phyloP scores from a whole-genome alignment of 2,329 filamentous ascomycete species.

The Alternaria triticimaculans region DNA sequence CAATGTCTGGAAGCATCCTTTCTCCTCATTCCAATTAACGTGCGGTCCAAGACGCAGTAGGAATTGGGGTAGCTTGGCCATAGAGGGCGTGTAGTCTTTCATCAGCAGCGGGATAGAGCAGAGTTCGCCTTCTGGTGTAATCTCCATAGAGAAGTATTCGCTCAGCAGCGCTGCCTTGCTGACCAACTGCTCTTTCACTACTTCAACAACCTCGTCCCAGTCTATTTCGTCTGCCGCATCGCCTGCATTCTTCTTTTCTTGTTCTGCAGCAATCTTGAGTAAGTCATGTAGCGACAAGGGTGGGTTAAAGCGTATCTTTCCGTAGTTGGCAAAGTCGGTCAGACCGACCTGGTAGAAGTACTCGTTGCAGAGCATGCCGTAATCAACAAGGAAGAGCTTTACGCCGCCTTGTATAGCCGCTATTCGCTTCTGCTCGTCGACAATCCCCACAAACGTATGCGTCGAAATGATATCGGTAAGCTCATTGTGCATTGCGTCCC shows the following conservation, averaged over 20 bases:
- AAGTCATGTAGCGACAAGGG: constrained; percentile 74
- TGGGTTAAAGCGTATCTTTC: constrained; percentile 78
- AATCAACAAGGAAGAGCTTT: constrained; percentile 91
- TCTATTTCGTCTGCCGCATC: constrained; percentile 63
- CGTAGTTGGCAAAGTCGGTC: constrained; percentile 96
- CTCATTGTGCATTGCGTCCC: constrained; percentile 80
- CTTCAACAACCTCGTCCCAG: constrained; percentile 68
- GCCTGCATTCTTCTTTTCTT: constrained; percentile 65
- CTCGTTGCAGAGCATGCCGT: constrained; percentile 82
- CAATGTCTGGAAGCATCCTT: constrained; percentile 83
- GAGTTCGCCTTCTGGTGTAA: constrained; percentile 79
- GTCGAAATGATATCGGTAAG: constrained; percentile 86
- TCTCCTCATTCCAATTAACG: constrained; percentile 86
- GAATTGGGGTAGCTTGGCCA: constrained; percentile 88
- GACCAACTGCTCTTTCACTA: constrained; percentile 72
- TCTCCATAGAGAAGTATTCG: constrained; percentile 90
- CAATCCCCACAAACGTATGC: constrained; percentile 91
- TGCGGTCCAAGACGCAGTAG: constrained; percentile 86
- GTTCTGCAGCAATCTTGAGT: constrained; percentile 73
- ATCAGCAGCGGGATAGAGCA: constrained; percentile 81
- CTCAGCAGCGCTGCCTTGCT: constrained; percentile 82
- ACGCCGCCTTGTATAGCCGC: constrained; percentile 94
- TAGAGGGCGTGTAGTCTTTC: constrained; percentile 84
- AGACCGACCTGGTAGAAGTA: constrained; percentile 96
- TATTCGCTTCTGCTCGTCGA: constrained; percentile 84